Percentiles rank a stretch among this genome's conserved stretches.
Evolutionary conservation across 306 rosid species (phyloP).

Genomic region (Corylus avellana): DNA sequence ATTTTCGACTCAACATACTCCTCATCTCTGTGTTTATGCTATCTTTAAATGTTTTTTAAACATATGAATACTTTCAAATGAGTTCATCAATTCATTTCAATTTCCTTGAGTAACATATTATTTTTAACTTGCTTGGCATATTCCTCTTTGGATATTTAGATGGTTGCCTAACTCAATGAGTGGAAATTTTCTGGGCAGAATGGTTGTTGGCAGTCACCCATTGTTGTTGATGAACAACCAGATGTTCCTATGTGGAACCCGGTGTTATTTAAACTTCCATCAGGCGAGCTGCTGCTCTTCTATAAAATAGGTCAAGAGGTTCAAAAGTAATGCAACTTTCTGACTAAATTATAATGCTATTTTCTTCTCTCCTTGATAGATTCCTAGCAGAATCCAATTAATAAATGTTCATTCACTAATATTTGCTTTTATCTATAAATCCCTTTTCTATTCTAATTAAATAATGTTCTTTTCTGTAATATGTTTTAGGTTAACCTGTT

Average conservation of each 20-base stretch:
- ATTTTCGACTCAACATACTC: not conserved
- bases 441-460: not conserved
- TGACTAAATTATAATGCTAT: not conserved
- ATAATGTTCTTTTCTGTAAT: not conserved
- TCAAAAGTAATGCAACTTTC: slow-evolving; percentile 56
- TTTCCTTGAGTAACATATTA: not conserved
- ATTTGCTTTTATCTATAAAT: not conserved
- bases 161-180: slow-evolving; percentile 24
- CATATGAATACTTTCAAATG: not conserved
- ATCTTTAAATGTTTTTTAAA: not conserved
- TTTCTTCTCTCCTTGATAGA: not conserved
- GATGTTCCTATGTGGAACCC: slow-evolving; percentile 95
- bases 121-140: not conserved
- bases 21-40: not conserved
- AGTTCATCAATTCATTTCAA: not conserved
- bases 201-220: slow-evolving; percentile 72
- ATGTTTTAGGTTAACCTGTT: not conserved
- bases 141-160: slow-evolving; percentile 19
- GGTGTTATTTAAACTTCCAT: slow-evolving; percentile 81
- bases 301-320: slow-evolving; percentile 85
- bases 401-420: not conserved
- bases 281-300: slow-evolving; percentile 80
- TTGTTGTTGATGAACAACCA: slow-evolving; percentile 69
- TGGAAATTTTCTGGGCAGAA: slow-evolving; percentile 46
- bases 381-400: not conserved